Evolutionary conservation across 345 rosid species (phyloP).

Genomic region (Pugionium cornutum): DNA sequence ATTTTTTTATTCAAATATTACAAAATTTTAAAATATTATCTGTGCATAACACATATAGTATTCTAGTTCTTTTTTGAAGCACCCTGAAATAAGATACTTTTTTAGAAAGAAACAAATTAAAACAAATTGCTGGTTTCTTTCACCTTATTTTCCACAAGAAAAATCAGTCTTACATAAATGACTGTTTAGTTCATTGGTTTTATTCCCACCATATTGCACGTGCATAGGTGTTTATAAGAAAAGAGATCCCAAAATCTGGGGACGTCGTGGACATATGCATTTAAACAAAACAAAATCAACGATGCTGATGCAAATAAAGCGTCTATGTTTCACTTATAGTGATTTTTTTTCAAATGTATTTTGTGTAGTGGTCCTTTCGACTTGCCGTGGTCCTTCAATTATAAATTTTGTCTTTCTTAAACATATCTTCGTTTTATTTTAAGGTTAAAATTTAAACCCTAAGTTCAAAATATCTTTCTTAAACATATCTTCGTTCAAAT

Average conservation of each 20-base stretch:
- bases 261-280: slow-evolving; percentile 20
- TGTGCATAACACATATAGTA: too few species aligned
- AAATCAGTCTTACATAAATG: neutral
- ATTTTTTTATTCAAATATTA: too few species aligned
- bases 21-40: too few species aligned
- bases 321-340: neutral
- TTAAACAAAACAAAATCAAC: slow-evolving; percentile 24
- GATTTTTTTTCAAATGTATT: slow-evolving; percentile 9
- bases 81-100: too few species aligned
- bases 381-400: slow-evolving; percentile 35
- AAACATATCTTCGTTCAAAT: too few species aligned
- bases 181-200: slow-evolving; percentile 3
- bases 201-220: slow-evolving; percentile 8
- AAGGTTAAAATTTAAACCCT: too few species aligned
- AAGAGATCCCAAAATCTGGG: slow-evolving; percentile 12
- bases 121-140: too few species aligned
- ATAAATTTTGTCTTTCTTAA: slow-evolving; percentile 27
- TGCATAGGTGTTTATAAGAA: slow-evolving; percentile 11
- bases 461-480: too few species aligned
- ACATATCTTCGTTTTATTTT: too few species aligned
- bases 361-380: slow-evolving; percentile 36
- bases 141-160: neutral
- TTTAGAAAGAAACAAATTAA: too few species aligned
- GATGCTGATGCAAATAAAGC: slow-evolving; percentile 17
- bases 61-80: too few species aligned